These are phyloP conservation scores for Corymbia maculata DNA, from an alignment of 345 rosid genomes.

Conservation along the genomic window DNA sequence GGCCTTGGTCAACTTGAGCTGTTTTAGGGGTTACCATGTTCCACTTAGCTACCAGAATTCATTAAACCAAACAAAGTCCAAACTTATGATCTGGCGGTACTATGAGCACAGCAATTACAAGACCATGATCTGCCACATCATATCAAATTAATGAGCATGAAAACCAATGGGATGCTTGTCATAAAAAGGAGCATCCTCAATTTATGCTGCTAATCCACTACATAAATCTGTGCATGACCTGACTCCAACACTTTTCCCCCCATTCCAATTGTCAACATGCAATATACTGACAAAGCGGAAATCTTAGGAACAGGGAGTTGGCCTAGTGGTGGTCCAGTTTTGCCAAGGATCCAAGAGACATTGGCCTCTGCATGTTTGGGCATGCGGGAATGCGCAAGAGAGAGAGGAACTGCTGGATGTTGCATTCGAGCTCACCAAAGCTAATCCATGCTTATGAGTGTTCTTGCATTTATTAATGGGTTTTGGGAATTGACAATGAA, in stretches of 20 bases:
- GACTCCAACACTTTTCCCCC: neutral
- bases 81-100: neutral
- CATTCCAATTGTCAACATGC: neutral
- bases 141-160: neutral
- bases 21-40: neutral
- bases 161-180: neutral
- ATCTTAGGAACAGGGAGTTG: neutral
- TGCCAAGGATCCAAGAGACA: neutral
- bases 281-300: neutral
- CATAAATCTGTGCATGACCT: neutral
- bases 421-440: neutral
- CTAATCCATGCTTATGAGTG: neutral
- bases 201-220: neutral
- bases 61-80: neutral
- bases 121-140: neutral
- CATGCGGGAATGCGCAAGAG: rapidly evolving
- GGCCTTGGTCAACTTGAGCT: neutral
- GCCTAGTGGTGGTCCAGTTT: neutral
- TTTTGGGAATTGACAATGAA: neutral
- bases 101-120: neutral
- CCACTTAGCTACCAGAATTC: neutral
- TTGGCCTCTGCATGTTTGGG: neutral
- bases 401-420: neutral
- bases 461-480: neutral
- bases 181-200: neutral